Conservation (phyloP, 495 filamentous ascomycete genomes). For the Neurospora sp. region DNA sequence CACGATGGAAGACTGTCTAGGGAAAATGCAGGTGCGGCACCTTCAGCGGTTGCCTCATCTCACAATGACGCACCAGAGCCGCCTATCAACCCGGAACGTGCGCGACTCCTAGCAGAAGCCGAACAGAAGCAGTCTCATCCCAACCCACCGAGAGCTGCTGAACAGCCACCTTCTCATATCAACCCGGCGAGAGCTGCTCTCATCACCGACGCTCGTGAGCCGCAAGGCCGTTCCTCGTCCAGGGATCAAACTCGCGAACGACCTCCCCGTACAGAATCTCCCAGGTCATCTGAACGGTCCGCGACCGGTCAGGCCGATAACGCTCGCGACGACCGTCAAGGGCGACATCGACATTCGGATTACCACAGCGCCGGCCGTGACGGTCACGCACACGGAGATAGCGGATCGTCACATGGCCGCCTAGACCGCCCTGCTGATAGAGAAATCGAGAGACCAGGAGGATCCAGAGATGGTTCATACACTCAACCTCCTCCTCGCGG, state of each 20-base stretch:
- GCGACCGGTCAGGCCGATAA: conserved; percentile 25
- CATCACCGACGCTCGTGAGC: conserved; percentile 30
- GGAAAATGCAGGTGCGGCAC: conserved; percentile 17
- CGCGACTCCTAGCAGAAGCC: conserved; percentile 25
- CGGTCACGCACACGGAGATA: conserved; percentile 25
- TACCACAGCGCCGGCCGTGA: conserved; percentile 27
- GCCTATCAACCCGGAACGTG: conserved; percentile 35
- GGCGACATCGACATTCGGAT: conserved; percentile 29
- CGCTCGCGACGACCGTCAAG: conserved; percentile 35
- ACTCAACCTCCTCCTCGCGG: conserved; percentile 18
- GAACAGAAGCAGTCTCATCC: conserved; percentile 30
- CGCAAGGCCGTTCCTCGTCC: conserved; percentile 20
- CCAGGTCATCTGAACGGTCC: conserved; percentile 34
- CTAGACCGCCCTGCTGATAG: conserved; percentile 22
- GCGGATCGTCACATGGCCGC: conserved; percentile 7
- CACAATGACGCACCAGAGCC: conserved; percentile 29
- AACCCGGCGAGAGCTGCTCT: conserved; percentile 50
- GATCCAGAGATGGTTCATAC: conserved; percentile 23
- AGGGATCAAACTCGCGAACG: conserved; percentile 34
- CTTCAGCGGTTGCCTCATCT: conserved; percentile 20
- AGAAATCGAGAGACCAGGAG: conserved; percentile 19
- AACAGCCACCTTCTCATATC: conserved; percentile 24
- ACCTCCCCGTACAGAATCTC: conserved; percentile 39
- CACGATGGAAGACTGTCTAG: conserved; percentile 24
- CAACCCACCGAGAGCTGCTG: conserved; percentile 46